Evolutionary conservation across 1,284 basidiomycete species (phyloP).

Genomic region (Earliella scabrosa): DNA sequence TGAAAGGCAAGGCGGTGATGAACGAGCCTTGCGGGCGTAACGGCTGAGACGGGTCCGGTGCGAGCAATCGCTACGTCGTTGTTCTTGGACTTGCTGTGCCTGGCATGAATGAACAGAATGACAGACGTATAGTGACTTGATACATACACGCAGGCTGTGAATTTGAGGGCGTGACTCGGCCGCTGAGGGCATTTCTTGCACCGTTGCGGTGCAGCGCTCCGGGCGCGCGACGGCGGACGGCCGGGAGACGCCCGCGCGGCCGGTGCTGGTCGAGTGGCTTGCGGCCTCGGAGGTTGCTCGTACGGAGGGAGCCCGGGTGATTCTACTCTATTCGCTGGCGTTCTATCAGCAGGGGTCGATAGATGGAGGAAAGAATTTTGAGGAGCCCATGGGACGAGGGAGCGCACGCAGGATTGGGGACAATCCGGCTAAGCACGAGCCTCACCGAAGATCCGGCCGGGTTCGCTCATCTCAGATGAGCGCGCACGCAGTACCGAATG

Average conservation of each 20-base stretch:
- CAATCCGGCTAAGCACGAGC: conserved; percentile 15
- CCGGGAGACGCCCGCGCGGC: neutral
- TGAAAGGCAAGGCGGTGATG: neutral
- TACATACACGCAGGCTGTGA: neutral
- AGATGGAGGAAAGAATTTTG: conserved; percentile 9
- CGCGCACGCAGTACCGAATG: conserved; percentile 12
- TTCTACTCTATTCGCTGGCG: too few relatives aligned
- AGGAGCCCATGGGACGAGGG: conserved; percentile 1
- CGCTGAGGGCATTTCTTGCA: neutral
- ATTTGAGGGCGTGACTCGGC: neutral
- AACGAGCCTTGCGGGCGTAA: neutral
- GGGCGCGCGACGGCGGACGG: neutral
- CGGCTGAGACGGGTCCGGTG: neutral
- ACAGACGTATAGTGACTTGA: conserved; percentile 4
- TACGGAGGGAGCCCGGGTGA: too few relatives aligned
- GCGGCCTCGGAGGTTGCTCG: neutral
- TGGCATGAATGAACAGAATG: conserved; percentile 3
- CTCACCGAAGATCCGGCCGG: conserved; percentile 27
- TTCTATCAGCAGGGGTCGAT: conserved; percentile 11
- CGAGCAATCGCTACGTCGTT: neutral
- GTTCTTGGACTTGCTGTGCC: neutral
- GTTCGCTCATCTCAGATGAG: conserved; percentile 15
- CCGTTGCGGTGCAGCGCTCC: conserved; percentile 1
- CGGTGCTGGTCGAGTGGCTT: neutral
- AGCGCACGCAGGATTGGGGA: conserved; percentile 7